Evolutionary conservation across 2,329 filamentous ascomycete species (phyloP).

Genomic region (Fusarium pseudonygamai): DNA sequence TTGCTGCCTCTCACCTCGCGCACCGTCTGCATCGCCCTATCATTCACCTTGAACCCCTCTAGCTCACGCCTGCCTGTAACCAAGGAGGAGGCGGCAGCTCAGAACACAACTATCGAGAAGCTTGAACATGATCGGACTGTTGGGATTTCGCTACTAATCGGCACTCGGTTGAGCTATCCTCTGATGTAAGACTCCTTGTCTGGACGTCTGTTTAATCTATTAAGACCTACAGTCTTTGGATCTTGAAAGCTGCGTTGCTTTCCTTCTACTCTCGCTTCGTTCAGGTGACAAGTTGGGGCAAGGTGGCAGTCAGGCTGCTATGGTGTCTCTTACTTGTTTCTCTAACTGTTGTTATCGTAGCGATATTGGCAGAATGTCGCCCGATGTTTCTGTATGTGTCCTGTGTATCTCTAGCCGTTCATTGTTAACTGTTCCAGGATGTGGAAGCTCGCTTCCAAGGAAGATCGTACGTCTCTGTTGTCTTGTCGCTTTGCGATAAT

Average conservation of each 20-base stretch:
- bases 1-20: slow-evolving; percentile 40
- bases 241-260: slow-evolving; percentile 40
- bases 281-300: slow-evolving; percentile 24
- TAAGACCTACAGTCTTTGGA: slow-evolving; percentile 37
- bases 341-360: slow-evolving; percentile 35
- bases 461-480: neutral
- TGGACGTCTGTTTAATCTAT: neutral
- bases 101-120: slow-evolving; percentile 2
- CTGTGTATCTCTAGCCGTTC: too few species aligned
- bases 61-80: slow-evolving; percentile 17
- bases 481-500: too few species aligned
- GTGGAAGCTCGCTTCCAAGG: slow-evolving; percentile 2
- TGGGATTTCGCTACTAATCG: slow-evolving; percentile 37
- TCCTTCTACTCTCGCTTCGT: slow-evolving; percentile 44
- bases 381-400: slow-evolving; percentile 32
- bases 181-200: slow-evolving; percentile 28
- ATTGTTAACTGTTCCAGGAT: neutral
- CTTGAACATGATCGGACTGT: slow-evolving; percentile 23
- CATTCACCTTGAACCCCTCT: slow-evolving; percentile 39
- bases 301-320: slow-evolving; percentile 11
- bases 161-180: slow-evolving; percentile 37
- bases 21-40: slow-evolving; percentile 32
- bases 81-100: slow-evolving; percentile 16
- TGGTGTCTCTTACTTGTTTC: slow-evolving; percentile 37
- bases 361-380: slow-evolving; percentile 39